These are phyloP conservation scores for Colletotrichum incanum DNA, from an alignment of 2,329 filamentous ascomycete genomes.

Conservation along the genomic window DNA sequence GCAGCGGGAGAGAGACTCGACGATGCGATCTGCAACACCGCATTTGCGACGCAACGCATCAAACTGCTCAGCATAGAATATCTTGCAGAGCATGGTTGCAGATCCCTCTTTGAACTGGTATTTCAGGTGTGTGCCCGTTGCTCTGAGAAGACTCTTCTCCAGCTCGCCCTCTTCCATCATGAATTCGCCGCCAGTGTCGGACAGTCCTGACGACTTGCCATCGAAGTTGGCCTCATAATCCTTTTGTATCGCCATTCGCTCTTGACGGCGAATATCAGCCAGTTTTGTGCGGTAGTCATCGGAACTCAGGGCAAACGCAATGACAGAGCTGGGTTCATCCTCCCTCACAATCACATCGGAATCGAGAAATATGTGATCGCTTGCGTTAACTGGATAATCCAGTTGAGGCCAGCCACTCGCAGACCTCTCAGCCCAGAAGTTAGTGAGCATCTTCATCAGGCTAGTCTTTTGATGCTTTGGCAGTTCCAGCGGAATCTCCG, in stretches of 20 bases:
- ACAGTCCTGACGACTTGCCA: constrained; percentile 50
- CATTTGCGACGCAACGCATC: constrained; percentile 95
- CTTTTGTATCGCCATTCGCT: constrained; percentile 45
- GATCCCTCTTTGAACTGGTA: constrained; percentile 95
- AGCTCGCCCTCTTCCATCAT: constrained; percentile 78
- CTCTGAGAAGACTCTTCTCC: constrained; percentile 86
- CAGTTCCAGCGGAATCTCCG: constrained; percentile 79
- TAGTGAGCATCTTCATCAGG: constrained; percentile 94
- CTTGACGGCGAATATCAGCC: constrained; percentile 66
- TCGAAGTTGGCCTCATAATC: constrained; percentile 46
- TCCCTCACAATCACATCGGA: constrained; percentile 97
- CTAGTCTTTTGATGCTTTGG: constrained; percentile 95
- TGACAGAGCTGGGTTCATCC: constrained; percentile 96
- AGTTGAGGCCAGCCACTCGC: constrained; percentile 94
- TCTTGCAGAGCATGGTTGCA: constrained; percentile 97
- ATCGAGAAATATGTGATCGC: constrained; percentile 96
- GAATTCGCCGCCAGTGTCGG: constrained; percentile 55
- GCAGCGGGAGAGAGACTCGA: constrained; percentile 95
- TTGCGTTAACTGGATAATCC: constrained; percentile 90
- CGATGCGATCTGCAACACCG: constrained; percentile 91
- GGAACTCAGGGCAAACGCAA: constrained; percentile 92
- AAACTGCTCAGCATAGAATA: constrained; percentile 98
- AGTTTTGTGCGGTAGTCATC: constrained; percentile 90
- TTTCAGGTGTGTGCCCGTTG: constrained; percentile 92
- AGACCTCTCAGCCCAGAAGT: constrained; percentile 98